Percentiles rank a stretch among this genome's conserved stretches.
These are phyloP conservation scores for Thelonectria blattea DNA, from an alignment of 2,329 filamentous ascomycete genomes.

Conservation along the genomic window DNA sequence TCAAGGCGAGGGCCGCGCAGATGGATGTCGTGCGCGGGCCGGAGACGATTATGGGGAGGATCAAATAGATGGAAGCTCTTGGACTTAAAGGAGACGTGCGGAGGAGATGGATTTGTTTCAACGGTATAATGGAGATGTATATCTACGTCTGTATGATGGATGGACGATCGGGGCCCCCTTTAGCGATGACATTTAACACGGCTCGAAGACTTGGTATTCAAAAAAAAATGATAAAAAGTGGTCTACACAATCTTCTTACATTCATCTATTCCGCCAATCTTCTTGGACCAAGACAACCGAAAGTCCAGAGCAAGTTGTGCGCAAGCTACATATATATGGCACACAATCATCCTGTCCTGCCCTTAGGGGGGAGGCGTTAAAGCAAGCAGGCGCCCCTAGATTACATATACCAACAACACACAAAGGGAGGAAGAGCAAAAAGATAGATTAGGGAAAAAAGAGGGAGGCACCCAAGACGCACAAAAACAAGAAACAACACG, in stretches of 20 bases:
- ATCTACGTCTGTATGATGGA: slow-evolving; percentile 19
- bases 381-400: neutral
- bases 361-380: neutral
- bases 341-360: neutral
- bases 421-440: neutral
- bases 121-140: neutral
- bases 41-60: slow-evolving; percentile 94
- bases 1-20: slow-evolving; percentile 88
- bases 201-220: neutral
- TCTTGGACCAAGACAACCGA: neutral
- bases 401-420: slow-evolving; percentile 17
- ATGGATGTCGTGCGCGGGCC: slow-evolving; percentile 79
- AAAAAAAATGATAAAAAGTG: neutral
- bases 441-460: slow-evolving; percentile 3
- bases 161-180: slow-evolving; percentile 12
- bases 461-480: neutral
- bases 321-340: slow-evolving; percentile 7
- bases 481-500: slow-evolving; percentile 27
- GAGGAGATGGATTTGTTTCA: neutral
- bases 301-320: neutral
- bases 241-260: slow-evolving; percentile 3
- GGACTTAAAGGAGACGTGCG: neutral
- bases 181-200: slow-evolving; percentile 14
- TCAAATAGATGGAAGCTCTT: slow-evolving; percentile 66
- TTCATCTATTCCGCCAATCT: neutral